Percentiles rank a stretch among this genome's conserved stretches.
phyloP scores from a whole-genome alignment of 768 basidiomycete species.

The Lactarius psammicola region DNA sequence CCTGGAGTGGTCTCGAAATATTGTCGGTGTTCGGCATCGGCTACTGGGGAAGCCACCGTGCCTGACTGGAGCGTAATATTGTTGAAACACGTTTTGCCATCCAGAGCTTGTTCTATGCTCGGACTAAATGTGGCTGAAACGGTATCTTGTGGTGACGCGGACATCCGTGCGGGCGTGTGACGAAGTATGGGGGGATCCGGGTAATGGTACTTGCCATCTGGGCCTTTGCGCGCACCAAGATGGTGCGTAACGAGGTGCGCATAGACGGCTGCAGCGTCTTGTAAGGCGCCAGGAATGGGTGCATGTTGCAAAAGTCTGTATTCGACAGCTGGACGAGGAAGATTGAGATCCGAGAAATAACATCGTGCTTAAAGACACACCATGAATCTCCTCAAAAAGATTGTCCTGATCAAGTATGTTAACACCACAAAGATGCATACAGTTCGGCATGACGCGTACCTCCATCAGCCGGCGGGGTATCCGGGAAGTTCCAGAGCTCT shows the following conservation, averaged over 20 bases:
- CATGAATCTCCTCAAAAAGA: conserved; percentile 39
- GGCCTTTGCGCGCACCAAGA: conserved; percentile 25
- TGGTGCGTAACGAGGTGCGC: conserved; percentile 42
- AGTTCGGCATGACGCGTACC: conserved; percentile 31
- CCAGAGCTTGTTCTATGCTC: background rate
- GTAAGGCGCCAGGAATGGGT: conserved; percentile 52
- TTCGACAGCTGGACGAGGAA: conserved; percentile 43
- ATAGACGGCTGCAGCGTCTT: conserved; percentile 53
- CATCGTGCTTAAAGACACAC: conserved; percentile 18
- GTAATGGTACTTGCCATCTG: conserved; percentile 31
- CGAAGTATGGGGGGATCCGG: conserved; percentile 29
- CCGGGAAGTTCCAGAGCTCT: conserved; percentile 46
- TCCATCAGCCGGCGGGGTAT: conserved; percentile 49
- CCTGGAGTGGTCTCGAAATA: background rate
- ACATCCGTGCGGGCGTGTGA: conserved; percentile 9
- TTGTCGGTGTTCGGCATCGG: background rate
- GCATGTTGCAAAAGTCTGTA: conserved; percentile 53
- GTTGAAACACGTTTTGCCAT: background rate
- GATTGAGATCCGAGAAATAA: background rate
- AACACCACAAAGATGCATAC: background rate
- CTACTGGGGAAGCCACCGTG: background rate
- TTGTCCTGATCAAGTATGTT: conserved; percentile 30
- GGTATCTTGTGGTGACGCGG: background rate
- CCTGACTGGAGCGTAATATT: background rate
- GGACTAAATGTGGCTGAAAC: background rate